Evolutionary conservation across 179 eudicot species (phyloP), one percentile per base, ranked within the genome.

Genomic region (Monotropa hypopitys): DNA sequence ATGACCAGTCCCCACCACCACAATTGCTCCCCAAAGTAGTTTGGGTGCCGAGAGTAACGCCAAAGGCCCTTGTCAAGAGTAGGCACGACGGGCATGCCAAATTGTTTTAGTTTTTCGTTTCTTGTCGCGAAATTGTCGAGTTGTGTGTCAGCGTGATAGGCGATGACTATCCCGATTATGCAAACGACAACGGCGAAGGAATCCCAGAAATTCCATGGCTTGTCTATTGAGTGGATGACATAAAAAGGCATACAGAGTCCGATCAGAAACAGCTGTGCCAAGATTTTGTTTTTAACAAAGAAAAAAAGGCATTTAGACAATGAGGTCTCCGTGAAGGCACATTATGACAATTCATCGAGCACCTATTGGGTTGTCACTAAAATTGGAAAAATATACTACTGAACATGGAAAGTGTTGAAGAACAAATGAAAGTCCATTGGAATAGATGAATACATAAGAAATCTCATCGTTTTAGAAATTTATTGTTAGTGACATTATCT

Each of bases 1-100:
- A 93, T 74, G 77, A 74, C 95, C 43, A 93, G 82, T 66, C 99
- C 99, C 97, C 95, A 95, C 99, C 97, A 95, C 99, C 99, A 95
- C 23, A 95, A 75, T 81, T 92, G 99, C 92, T 95, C 99, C 53
- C 97, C 99, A 12, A 95, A 88, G 81, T 95, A 95, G 77, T 95
- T 95, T 47, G 99, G 99, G 73, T 95, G 99, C 10, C 99, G 80
- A 7, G 97, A 95, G 80, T 93, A 95, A 49, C 79, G 77, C 97
- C 99, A 95, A 42, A 95, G 80, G 62, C 99, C 99, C 28, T 68
- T 69, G 75, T 95, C 93, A 61, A 93, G 90, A 78, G 43, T 82
- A 13, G 92, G 88, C 57, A 85, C 86, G 0, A 78, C 20, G 2
- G 91, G 83, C 83, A 86, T 78, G 32, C 86, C 93, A 43, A 74